These are phyloP conservation scores for Syzygium syzygioides DNA, from an alignment of 441 rosid species.

Conservation along the genomic window DNA sequence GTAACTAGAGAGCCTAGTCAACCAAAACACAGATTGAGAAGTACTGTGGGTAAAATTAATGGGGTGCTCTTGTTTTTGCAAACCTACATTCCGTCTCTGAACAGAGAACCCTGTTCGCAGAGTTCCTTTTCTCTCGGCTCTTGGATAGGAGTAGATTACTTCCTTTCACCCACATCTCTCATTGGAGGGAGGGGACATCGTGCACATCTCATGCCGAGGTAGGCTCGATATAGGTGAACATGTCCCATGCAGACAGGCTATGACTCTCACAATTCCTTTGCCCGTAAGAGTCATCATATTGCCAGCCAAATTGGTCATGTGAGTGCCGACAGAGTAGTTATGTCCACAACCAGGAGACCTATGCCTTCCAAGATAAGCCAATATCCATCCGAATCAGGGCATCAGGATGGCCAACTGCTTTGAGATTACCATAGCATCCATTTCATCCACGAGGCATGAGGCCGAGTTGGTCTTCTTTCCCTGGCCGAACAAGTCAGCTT, in stretches of 20 bases:
- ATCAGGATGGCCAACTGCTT: background rate
- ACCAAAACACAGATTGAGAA: background rate
- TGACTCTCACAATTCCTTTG: background rate
- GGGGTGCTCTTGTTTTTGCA: background rate
- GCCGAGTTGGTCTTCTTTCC: background rate
- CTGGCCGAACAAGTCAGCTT: background rate
- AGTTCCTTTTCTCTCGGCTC: background rate
- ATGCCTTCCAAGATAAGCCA: background rate
- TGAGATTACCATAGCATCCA: background rate
- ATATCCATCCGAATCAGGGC: background rate
- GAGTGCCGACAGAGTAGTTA: background rate
- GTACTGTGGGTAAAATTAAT: background rate
- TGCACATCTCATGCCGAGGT: background rate
- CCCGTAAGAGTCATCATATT: background rate
- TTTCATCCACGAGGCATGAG: background rate
- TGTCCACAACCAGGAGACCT: background rate
- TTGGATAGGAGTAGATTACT: background rate
- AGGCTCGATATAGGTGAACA: background rate
- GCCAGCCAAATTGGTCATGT: background rate
- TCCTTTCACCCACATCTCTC: background rate
- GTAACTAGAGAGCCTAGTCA: background rate
- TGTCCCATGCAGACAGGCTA: background rate
- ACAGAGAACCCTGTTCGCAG: background rate
- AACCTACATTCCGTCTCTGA: background rate
- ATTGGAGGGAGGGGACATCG: background rate